phyloP scores from a whole-genome alignment of 306 rosid species.

The Geum urbanum region DNA sequence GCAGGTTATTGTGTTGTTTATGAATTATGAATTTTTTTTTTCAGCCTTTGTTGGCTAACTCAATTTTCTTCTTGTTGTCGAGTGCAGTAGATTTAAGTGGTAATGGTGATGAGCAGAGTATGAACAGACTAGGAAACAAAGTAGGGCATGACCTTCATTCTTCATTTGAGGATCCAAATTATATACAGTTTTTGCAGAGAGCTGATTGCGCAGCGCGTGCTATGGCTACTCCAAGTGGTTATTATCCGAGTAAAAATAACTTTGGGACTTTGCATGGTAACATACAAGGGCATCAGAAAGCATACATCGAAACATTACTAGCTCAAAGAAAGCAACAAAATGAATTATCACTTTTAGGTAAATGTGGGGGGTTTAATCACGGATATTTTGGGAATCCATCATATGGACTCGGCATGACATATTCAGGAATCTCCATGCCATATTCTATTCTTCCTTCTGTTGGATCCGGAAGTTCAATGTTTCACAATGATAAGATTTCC shows the following conservation, averaged over 20 bases:
- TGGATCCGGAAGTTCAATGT: constrained; percentile 55
- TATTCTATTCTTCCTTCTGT: constrained; percentile 51
- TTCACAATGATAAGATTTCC: constrained; percentile 56
- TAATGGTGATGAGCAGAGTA: constrained; percentile 38
- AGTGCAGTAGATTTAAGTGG: constrained; percentile 37
- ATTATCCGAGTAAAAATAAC: constrained; percentile 49
- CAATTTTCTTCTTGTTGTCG: neutral
- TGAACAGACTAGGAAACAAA: constrained; percentile 42
- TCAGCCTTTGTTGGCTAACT: too few species aligned
- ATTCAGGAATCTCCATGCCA: constrained; percentile 52
- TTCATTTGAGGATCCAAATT: constrained; percentile 41
- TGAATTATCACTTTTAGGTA: constrained; percentile 62
- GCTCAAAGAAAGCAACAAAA: constrained; percentile 71
- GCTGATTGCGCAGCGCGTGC: constrained; percentile 47
- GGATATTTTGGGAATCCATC: constrained; percentile 54
- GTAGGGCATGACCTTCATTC: constrained; percentile 47
- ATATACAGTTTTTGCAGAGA: constrained; percentile 51
- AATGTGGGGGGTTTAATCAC: constrained; percentile 52
- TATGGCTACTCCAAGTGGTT: constrained; percentile 48
- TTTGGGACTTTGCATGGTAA: constrained; percentile 53
- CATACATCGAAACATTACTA: constrained; percentile 68
- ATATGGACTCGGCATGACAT: constrained; percentile 59
- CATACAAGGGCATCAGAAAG: constrained; percentile 62
- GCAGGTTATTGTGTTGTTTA: constrained; percentile 42
- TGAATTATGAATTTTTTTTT: neutral